Evolutionary conservation across 345 rosid genomes (phyloP), one percentile per base, ranked within the genome.

Genomic region (Populus tremula): DNA sequence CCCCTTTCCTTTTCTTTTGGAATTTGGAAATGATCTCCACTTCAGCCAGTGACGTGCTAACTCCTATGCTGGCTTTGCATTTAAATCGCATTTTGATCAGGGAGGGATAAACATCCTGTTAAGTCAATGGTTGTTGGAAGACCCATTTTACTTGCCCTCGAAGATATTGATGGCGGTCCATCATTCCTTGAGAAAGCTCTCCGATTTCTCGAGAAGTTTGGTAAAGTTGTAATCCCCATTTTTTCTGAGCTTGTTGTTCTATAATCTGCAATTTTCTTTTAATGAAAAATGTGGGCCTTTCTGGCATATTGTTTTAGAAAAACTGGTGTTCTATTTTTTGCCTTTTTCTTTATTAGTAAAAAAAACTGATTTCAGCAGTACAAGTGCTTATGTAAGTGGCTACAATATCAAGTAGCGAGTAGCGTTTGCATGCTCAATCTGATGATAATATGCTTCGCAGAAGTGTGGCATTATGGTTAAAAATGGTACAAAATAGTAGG

Each of bases 131-230:
- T 96, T 69, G 97, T 96, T 85, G 99, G 99, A 78, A 93, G 99
- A 78, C 99, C 99, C 53, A 96, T 96, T 82, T 87, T 96, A 83
- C 98, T 96, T 84, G 97, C 99, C 66, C 93, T 96, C 72, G 99
- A 96, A 86, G 98, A 96, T 85, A 96, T 96, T 86, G 99, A 96
- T 85, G 98, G 99, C 71, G 87, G 99, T 73, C 99, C 99, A 76
- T 96, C 99, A 50, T 96, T 96, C 80, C 97, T 96, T 64, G 99
- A 96, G 90, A 96, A 96, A 88, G 99, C 98, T 82, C 98, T 96
- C 86, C 91, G 69, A 76, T 96, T 96, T 86, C 90, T 96, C 59
- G 98, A 96, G 89, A 91, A 89, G 71, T 87, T 85, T 88, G 99
- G 99, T 93, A 79, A 21, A 80, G 97, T 81, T 27, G 64, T 76